Evolutionary conservation across 768 basidiomycete genomes (phyloP).

Genomic region (Leucosporidium yakuticum): DNA sequence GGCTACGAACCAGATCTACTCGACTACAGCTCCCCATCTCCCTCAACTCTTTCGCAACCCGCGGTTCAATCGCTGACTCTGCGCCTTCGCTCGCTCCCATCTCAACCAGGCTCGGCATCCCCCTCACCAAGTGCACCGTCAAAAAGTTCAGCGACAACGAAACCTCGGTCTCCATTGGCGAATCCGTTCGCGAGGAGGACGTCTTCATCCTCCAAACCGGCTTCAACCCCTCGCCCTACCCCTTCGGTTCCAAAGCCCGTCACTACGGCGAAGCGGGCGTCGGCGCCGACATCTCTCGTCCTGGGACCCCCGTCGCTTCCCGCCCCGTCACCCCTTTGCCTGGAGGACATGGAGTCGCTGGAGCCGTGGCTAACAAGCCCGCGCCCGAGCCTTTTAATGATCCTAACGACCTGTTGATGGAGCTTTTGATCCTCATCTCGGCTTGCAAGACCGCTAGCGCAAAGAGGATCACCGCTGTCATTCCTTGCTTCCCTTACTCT

Average conservation of each 20-base stretch:
- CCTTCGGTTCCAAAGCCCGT: conserved; percentile 23
- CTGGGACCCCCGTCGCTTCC: conserved; percentile 20
- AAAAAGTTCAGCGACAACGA: conserved; percentile 92
- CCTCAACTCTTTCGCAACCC: not conserved
- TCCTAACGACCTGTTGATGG: conserved; percentile 96
- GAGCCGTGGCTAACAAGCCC: not conserved
- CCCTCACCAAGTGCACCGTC: conserved; percentile 75
- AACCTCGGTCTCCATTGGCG: conserved; percentile 62
- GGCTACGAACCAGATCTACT: too few relatives aligned
- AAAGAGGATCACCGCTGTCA: conserved; percentile 83
- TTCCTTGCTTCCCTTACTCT: conserved; percentile 95
- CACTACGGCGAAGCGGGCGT: conserved; percentile 18
- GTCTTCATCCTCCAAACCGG: conserved; percentile 87
- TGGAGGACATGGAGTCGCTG: not conserved
- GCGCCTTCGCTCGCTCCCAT: conserved; percentile 26
- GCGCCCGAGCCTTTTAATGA: conserved; percentile 53
- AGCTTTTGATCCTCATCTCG: conserved; percentile 95
- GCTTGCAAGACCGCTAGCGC: conserved; percentile 88
- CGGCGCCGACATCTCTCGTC: conserved; percentile 17
- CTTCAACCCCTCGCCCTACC: conserved; percentile 39
- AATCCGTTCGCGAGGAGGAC: conserved; percentile 95
- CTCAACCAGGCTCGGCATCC: conserved; percentile 72
- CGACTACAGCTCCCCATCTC: not conserved
- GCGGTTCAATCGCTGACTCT: conserved; percentile 11
- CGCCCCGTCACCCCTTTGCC: conserved; percentile 20